These are phyloP conservation scores for Mortierella sp. DNA, from an alignment of 371 early-diverging fungal species.

Conservation along the genomic window DNA sequence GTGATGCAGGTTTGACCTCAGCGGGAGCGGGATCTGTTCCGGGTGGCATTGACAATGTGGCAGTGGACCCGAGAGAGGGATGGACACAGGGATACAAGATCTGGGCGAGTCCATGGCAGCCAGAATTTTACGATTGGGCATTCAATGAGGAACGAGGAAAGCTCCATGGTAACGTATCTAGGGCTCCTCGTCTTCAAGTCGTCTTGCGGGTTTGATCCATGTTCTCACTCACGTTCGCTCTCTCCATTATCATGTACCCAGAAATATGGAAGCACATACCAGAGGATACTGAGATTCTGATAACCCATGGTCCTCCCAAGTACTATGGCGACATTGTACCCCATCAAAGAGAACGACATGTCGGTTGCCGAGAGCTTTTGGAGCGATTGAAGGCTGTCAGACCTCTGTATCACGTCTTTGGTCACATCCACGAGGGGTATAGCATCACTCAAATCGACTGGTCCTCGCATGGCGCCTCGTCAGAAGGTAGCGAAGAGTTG, in stretches of 20 bases:
- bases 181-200: too few species aligned
- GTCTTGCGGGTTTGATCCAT: too few species aligned
- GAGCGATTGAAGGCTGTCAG: slow-evolving; percentile 54
- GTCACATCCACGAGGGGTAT: slow-evolving; percentile 70
- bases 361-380: slow-evolving; percentile 58
- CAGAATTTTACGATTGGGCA: slow-evolving; percentile 62
- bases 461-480: background rate
- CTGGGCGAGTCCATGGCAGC: slow-evolving; percentile 66
- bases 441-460: slow-evolving; percentile 41
- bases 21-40: background rate
- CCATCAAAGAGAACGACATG: slow-evolving; percentile 2
- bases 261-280: slow-evolving; percentile 61
- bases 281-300: slow-evolving; percentile 58
- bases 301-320: slow-evolving; percentile 66
- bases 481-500: background rate
- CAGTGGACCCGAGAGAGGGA: slow-evolving; percentile 19
- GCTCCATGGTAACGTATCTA: slow-evolving; percentile 20
- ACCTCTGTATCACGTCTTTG: slow-evolving; percentile 61
- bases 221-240: background rate
- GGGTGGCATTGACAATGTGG: background rate
- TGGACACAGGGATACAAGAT: slow-evolving; percentile 44
- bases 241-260: slow-evolving; percentile 1
- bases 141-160: slow-evolving; percentile 55
- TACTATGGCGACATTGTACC: slow-evolving; percentile 54
- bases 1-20: slow-evolving; percentile 2